Evolutionary conservation across 2,329 filamentous ascomycete species (phyloP).

Genomic region (Thelonectria rubi): DNA sequence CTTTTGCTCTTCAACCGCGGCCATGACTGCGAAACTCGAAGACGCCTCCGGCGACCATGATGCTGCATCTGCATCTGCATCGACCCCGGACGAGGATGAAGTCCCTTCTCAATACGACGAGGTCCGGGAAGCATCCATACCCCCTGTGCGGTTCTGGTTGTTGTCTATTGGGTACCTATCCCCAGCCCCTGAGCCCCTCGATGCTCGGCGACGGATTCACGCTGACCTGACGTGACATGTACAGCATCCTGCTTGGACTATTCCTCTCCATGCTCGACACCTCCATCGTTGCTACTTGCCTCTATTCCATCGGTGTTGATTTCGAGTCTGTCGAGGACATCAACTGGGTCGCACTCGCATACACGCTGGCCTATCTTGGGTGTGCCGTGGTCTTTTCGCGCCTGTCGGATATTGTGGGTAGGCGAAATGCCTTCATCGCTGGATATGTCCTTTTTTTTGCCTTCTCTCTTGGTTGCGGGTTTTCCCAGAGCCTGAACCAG

Average conservation of each 20-base stretch:
- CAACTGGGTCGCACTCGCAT: slow-evolving; percentile 65
- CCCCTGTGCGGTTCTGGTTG: slow-evolving; percentile 46
- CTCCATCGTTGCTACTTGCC: slow-evolving; percentile 67
- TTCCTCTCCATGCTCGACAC: slow-evolving; percentile 68
- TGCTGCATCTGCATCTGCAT: background rate
- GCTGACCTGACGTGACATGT: background rate
- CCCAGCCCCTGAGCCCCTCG: background rate
- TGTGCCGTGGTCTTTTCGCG: slow-evolving; percentile 65
- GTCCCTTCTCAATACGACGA: slow-evolving; percentile 7
- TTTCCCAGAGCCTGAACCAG: slow-evolving; percentile 47
- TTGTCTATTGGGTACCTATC: slow-evolving; percentile 46
- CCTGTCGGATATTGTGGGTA: slow-evolving; percentile 63
- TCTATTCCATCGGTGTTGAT: slow-evolving; percentile 64
- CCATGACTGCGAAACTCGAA: slow-evolving; percentile 11
- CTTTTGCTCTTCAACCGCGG: background rate
- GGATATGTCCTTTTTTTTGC: slow-evolving; percentile 63
- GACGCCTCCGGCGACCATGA: background rate
- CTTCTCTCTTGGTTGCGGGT: slow-evolving; percentile 65
- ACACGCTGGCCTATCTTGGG: slow-evolving; percentile 65
- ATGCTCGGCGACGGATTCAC: background rate
- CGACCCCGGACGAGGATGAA: slow-evolving; percentile 1
- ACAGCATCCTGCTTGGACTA: slow-evolving; percentile 60
- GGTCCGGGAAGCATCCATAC: slow-evolving; percentile 32
- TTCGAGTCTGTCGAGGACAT: slow-evolving; percentile 56
- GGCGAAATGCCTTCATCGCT: slow-evolving; percentile 59